Evolutionary conservation across 78 protist species (phyloP), one percentile per base, ranked within the genome.

Genomic region (Creolimax fragrantissima): DNA sequence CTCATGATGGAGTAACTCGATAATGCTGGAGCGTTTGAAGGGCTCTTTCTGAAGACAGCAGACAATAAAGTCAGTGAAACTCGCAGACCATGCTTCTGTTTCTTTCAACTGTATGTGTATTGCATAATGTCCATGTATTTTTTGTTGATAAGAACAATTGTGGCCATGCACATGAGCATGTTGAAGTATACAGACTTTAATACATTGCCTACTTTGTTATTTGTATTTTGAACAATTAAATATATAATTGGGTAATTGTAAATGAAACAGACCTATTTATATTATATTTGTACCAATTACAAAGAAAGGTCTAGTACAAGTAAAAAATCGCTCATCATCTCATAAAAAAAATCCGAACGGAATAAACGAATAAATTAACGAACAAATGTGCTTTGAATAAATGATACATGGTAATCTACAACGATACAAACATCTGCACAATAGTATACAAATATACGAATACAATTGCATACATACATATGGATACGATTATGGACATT

Each of bases 41-140:
- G 97, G 96, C 37, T 96, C 95, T 84, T 95, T 96, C 5, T 67
- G 42, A 36, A 97, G 96, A 83, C 97, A 96, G 24, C 37, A 3
- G 93, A 85, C 4, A 96, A 11, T 35, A 96, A 96, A 58, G 11
- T 58, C 39, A 24, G 74, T 24, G 74, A 58, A 58, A 24, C 74
- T 58, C 74, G 11, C 74, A 24, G 88, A 94, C 97, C 36, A 94
- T 74, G 81, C 96, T 94, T 7, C 81, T 74, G 4, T 90, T 91
- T 93, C 91, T 93, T 44, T 90, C 89, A 84, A 90, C 74, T 24
- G 0, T 32, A 32, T 58, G 11, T 24, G 39, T 24, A 17, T 58
- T 24, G 24, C 11, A 17, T 1, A 17, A 24, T 58, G 74, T 58
- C 74, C 39, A 24, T 24, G 74, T 58, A 58, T 58, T 58, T 24